Conservation (phyloP, 192 early-diverging fungal species). For the Podila verticillata region DNA sequence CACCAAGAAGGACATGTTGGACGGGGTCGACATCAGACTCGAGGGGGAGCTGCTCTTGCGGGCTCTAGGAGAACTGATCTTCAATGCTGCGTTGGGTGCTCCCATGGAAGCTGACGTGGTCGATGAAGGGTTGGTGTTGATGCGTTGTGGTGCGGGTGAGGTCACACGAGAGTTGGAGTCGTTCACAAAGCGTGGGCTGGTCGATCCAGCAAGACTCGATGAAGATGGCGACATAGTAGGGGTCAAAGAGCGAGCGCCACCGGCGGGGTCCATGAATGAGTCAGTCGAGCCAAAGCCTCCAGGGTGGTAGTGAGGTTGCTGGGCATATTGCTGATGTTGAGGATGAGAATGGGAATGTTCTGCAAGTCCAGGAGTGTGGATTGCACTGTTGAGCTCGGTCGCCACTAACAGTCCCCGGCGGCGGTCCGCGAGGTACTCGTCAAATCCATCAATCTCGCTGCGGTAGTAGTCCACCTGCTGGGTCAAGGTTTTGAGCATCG, state of each 20-base stretch:
- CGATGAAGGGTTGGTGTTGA: constrained; percentile 1
- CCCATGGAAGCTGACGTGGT: constrained; percentile 5
- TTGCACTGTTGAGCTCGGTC: constrained; percentile 53
- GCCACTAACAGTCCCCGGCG: constrained; percentile 66
- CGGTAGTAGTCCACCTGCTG: constrained; percentile 75
- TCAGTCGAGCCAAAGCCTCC: constrained; percentile 50
- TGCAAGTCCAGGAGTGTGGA: constrained; percentile 39
- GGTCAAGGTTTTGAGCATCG: constrained; percentile 68
- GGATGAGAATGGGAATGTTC: not conserved
- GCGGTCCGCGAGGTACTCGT: constrained; percentile 62
- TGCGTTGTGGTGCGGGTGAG: constrained; percentile 8
- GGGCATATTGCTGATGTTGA: constrained; percentile 5
- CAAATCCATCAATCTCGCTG: constrained; percentile 66
- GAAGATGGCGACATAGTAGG: constrained; percentile 50
- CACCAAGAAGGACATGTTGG: constrained; percentile 38
- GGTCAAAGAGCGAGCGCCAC: constrained; percentile 49
- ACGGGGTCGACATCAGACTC: constrained; percentile 40
- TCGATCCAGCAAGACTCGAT: constrained; percentile 49
- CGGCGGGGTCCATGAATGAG: constrained; percentile 16
- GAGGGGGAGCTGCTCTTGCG: constrained; percentile 37
- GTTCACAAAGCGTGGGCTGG: constrained; percentile 39
- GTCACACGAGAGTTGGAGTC: constrained; percentile 5
- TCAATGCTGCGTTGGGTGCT: constrained; percentile 1
- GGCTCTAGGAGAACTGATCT: constrained; percentile 10
- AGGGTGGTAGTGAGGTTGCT: not conserved